Evolutionary conservation across 768 basidiomycete species (phyloP).

Genomic region (Boletus sp.): DNA sequence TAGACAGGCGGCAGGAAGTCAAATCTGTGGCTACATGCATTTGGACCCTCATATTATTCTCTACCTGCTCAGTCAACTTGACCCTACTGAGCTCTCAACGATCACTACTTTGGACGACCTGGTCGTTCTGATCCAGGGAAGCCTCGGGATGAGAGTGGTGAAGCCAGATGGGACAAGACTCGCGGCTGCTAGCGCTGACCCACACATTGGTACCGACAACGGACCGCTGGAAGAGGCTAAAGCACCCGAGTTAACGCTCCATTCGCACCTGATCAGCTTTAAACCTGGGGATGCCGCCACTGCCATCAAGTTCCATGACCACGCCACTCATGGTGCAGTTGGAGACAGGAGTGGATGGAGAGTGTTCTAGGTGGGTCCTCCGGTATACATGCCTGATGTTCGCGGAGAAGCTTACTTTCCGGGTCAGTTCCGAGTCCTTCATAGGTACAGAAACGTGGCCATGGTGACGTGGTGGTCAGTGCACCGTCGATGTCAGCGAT

Average conservation of each 20-base stretch:
- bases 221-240: background rate
- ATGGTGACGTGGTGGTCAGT: background rate
- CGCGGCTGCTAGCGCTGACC: slow-evolving; percentile 6
- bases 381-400: too few relatives aligned
- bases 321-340: background rate
- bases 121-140: background rate
- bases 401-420: background rate
- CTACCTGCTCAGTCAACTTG: slow-evolving; percentile 4
- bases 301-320: background rate
- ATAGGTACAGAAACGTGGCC: background rate
- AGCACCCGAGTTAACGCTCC: slow-evolving; percentile 11
- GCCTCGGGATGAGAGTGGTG: slow-evolving; percentile 13
- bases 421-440: background rate
- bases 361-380: background rate
- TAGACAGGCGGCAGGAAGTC: slow-evolving; percentile 8
- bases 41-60: slow-evolving; percentile 15
- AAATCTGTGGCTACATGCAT: slow-evolving; percentile 16
- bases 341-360: background rate
- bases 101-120: slow-evolving; percentile 4
- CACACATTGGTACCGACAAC: background rate
- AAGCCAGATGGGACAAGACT: slow-evolving; percentile 9
- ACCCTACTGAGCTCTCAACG: background rate
- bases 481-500: background rate
- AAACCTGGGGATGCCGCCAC: background rate
- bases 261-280: slow-evolving; percentile 8